These are phyloP conservation scores for Pyronema domesticum DNA, from an alignment of 495 filamentous ascomycete genomes.

Conservation along the genomic window DNA sequence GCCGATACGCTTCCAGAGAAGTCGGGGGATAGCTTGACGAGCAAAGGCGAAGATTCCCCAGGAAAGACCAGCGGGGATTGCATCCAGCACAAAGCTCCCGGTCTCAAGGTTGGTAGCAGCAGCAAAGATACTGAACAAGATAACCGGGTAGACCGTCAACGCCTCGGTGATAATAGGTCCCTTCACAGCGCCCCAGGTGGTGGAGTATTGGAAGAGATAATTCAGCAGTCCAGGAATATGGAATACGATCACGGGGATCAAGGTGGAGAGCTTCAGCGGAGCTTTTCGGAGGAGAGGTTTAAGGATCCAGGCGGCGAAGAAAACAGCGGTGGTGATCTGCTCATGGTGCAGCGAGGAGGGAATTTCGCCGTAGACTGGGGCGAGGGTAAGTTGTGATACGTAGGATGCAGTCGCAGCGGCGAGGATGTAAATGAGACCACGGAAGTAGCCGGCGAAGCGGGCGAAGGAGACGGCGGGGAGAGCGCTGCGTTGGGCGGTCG, in stretches of 20 bases:
- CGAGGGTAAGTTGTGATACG: constrained; percentile 54
- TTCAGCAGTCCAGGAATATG: constrained; percentile 58
- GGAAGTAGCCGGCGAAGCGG: constrained; percentile 3
- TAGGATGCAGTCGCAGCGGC: constrained; percentile 58
- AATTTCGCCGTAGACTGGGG: constrained; percentile 72
- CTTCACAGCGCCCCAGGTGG: constrained; percentile 40
- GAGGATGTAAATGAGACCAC: constrained; percentile 34
- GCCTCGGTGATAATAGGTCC: constrained; percentile 62
- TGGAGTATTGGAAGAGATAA: constrained; percentile 46
- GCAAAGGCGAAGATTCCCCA: constrained; percentile 45
- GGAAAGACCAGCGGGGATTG: constrained; percentile 25
- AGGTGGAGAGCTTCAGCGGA: constrained; percentile 28
- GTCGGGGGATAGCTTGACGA: constrained; percentile 34
- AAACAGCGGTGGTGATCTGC: constrained; percentile 42
- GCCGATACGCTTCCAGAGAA: constrained; percentile 42
- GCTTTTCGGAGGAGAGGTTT: constrained; percentile 33
- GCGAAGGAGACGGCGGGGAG: neutral
- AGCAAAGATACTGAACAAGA: constrained; percentile 47
- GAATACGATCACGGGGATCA: constrained; percentile 50
- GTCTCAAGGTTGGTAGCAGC: constrained; percentile 28
- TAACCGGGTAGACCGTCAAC: constrained; percentile 52
- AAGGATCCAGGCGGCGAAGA: constrained; percentile 43
- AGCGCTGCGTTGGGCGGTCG: neutral
- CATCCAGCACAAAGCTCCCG: constrained; percentile 9
- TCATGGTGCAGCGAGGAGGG: constrained; percentile 54